Conservation (phyloP, 208 protist species). For the Leishmania guyanensis region DNA sequence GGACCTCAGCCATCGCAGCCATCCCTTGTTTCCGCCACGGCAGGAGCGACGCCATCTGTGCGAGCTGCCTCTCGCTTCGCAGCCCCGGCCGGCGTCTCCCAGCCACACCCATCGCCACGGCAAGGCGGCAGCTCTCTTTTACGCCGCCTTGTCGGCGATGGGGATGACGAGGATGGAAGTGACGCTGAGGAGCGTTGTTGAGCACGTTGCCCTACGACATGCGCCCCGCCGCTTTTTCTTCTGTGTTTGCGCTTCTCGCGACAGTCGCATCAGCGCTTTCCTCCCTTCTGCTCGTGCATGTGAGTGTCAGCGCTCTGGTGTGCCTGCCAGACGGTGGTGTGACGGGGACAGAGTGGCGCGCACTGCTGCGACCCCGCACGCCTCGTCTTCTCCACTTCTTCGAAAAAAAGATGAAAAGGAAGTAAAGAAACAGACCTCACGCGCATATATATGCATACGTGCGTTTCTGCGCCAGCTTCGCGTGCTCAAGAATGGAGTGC, state of each 20-base stretch:
- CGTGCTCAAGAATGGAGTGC: not conserved
- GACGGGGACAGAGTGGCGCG: not conserved
- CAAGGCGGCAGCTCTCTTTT: not conserved
- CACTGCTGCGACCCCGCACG: not conserved
- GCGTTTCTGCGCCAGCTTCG: not conserved
- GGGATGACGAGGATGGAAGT: constrained; percentile 9
- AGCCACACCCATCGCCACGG: not conserved
- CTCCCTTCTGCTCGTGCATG: not conserved
- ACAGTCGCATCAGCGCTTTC: not conserved
- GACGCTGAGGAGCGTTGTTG: not conserved
- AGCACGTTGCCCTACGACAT: not conserved
- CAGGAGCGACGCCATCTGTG: not conserved
- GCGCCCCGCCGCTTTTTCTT: not conserved
- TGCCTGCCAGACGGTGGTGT: not conserved
- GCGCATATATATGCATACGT: not conserved
- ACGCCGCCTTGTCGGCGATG: constrained; percentile 9
- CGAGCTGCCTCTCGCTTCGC: not conserved
- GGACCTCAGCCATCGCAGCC: not conserved
- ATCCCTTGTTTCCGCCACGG: not conserved
- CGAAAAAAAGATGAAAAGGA: not conserved
- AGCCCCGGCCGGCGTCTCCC: not conserved
- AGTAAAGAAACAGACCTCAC: no score
- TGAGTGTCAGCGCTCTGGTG: not conserved
- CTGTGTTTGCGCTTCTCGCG: not conserved
- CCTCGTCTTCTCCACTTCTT: not conserved